Evolutionary conservation across 2,329 filamentous ascomycete species (phyloP), one percentile per base, ranked within the genome.

Genomic region (Diaporthe ampelina): DNA sequence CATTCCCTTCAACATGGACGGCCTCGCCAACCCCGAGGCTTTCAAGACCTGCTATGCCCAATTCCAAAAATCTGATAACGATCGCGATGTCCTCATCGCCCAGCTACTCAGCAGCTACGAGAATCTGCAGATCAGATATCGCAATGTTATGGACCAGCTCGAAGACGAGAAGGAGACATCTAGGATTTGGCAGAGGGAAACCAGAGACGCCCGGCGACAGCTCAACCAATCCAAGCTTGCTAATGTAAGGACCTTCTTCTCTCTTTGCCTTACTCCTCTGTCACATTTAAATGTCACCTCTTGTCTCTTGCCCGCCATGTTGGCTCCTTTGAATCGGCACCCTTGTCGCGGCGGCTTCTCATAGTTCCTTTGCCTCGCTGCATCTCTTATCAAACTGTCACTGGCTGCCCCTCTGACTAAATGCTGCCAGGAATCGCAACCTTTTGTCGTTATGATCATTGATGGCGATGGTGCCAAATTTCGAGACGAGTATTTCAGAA

Each of bases 381-480:
- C 19, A 21, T 32, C 10, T 26, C 13, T 26, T 11, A 19, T 13
- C 26, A 7, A 9, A 3, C 4, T 26, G n/a, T 29, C 13, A 24
- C 7, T 2, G 4, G 15, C 8, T 6, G 13, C 15, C 2, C 11
- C n/a, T 35, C 19, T 10, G 40, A 37, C 26, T 54, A 26, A 69
- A 4, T 48, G 43, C 4, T 40, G 35, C 26, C 72, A 83, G 81
- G 81, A 83, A 65, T 79, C 80, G 35, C 78, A 78, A 21, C 78
- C 80, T 0, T 83, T 83, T 48, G 82, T 81, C 13, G 81, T 80
- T 50, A 79, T 81, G 35, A 79, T 83, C 57, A 79, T 84, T 26
- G 82, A 84, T 35, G 82, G 82, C 21, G 82, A 83, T 43, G 82
- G 82, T 2, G 81, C 81, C 17, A 75, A 82, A 24, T 84, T 84